phyloP scores from a whole-genome alignment of 805 yeast genomes.

The Candida schatavii region DNA sequence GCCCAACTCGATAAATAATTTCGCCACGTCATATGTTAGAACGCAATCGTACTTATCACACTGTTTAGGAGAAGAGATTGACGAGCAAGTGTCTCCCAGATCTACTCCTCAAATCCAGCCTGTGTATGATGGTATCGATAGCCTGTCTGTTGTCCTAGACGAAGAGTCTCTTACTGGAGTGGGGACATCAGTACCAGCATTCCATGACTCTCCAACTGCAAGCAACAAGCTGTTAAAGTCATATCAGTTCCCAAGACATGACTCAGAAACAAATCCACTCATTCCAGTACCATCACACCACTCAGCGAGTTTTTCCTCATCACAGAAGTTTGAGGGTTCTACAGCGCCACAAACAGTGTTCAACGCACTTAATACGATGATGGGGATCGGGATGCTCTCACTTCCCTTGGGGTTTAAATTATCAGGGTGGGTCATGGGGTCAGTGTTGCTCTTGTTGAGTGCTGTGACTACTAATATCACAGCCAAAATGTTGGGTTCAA shows the following conservation, averaged over 20 bases:
- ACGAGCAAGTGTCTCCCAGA: constrained; percentile 21
- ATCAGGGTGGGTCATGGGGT: constrained; percentile 65
- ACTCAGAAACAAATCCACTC: neutral
- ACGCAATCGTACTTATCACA: constrained; percentile 31
- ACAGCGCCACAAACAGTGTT: constrained; percentile 70
- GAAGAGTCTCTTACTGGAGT: neutral
- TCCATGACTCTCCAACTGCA: constrained; percentile 6
- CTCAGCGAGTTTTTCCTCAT: neutral
- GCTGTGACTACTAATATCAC: constrained; percentile 53
- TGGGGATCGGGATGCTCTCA: constrained; percentile 75
- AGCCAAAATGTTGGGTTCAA: constrained; percentile 52
- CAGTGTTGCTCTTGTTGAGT: constrained; percentile 37
- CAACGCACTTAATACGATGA: constrained; percentile 67
- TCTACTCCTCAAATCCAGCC: constrained; percentile 15
- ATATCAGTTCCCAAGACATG: neutral
- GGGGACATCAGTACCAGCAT: constrained; percentile 12
- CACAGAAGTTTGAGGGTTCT: constrained; percentile 35
- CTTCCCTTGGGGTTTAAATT: constrained; percentile 66
- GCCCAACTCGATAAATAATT: constrained; percentile 34
- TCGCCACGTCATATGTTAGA: constrained; percentile 38
- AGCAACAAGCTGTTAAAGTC: neutral
- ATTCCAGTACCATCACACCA: neutral
- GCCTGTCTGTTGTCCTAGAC: neutral
- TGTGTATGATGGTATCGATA: constrained; percentile 8
- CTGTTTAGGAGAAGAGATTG: constrained; percentile 12